Evolutionary conservation across 257 asterid species (phyloP).

Genomic region (Prunella vulgaris): DNA sequence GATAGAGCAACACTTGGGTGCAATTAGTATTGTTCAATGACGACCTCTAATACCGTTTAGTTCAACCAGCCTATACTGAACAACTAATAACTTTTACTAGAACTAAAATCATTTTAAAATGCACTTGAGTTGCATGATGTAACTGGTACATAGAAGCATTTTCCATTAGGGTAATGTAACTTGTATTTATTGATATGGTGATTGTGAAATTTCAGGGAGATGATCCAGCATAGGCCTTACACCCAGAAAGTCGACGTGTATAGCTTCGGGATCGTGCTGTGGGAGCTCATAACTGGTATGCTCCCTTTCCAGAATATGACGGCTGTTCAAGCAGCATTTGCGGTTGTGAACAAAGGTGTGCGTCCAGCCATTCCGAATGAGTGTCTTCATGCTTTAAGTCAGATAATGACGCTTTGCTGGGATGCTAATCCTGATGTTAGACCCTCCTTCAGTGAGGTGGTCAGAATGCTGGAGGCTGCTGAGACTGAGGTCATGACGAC

Average conservation of each 20-base stretch:
- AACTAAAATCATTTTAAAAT: no score
- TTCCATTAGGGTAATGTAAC: background rate
- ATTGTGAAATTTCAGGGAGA: slow-evolving; percentile 62
- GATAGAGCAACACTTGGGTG: background rate
- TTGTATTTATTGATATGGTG: background rate
- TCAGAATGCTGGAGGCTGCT: slow-evolving; percentile 88
- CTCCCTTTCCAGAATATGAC: slow-evolving; percentile 98
- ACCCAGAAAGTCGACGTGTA: slow-evolving; percentile 95
- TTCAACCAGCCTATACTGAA: no score
- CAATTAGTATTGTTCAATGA: no score
- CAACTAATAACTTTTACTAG: no score
- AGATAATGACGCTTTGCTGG: slow-evolving; percentile 96
- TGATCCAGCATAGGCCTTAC: slow-evolving; percentile 97
- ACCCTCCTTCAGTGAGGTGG: slow-evolving; percentile 84
- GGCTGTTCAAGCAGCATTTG: slow-evolving; percentile 98
- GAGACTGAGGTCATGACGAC: slow-evolving; percentile 83
- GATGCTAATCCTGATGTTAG: slow-evolving; percentile 77
- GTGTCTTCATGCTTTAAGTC: slow-evolving; percentile 70
- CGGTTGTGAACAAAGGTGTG: slow-evolving; percentile 92
- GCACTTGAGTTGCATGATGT: no score
- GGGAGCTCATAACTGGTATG: slow-evolving; percentile 97
- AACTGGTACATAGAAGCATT: background rate
- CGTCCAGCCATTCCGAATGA: slow-evolving; percentile 79
- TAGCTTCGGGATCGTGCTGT: slow-evolving; percentile 95
- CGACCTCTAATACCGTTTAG: no score